Evolutionary conservation across 169 alveolate genomes (phyloP).

Genomic region (Eimeria acervulina): DNA sequence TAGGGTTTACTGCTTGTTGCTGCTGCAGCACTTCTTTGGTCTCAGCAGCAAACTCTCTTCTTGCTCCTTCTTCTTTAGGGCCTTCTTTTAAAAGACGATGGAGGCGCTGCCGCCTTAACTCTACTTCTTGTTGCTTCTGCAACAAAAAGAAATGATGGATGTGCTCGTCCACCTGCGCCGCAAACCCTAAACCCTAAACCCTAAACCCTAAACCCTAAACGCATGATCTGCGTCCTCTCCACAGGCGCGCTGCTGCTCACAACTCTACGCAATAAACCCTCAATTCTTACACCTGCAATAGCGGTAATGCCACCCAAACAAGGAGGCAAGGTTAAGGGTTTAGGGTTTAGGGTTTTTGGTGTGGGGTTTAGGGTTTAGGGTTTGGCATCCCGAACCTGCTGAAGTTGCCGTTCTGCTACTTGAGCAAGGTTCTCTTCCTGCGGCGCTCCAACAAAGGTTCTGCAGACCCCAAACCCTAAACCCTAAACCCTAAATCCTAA

Average conservation of each 20-base stretch:
- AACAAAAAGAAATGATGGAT: conserved; percentile 19
- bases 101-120: conserved; percentile 38
- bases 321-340: not conserved
- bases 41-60: conserved; percentile 31
- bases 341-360: not conserved
- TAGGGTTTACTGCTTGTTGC: conserved; percentile 59
- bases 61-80: conserved; percentile 11
- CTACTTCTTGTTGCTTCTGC: conserved; percentile 57
- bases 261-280: not conserved
- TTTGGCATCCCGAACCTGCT: conserved; percentile 18
- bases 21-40: conserved; percentile 45
- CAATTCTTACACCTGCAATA: not conserved
- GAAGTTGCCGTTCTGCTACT: conserved; percentile 56
- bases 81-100: not conserved
- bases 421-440: conserved; percentile 39
- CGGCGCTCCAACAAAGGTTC: not conserved
- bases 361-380: conserved; percentile 28
- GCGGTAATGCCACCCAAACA: not conserved
- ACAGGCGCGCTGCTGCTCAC: not conserved
- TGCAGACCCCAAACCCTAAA: conserved; percentile 59
- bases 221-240: not conserved
- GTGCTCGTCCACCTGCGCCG: conserved; percentile 47
- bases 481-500: not conserved
- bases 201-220: conserved; percentile 36
- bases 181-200: conserved; percentile 70